These are phyloP conservation scores for Myxozyma melibiosi DNA, from an alignment of 805 yeast species.

Conservation along the genomic window DNA sequence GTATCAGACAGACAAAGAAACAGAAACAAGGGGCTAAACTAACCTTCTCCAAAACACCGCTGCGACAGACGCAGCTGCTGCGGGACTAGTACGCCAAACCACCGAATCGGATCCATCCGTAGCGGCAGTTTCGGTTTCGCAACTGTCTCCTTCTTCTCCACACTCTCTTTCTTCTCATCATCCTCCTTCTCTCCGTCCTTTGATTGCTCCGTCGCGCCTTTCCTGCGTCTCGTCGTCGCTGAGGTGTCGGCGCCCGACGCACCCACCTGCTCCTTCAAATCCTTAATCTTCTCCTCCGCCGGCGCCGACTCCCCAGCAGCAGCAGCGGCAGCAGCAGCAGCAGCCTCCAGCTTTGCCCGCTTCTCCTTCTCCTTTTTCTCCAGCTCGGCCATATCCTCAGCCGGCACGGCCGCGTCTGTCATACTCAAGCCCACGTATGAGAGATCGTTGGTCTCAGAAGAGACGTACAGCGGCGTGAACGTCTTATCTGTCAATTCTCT, in stretches of 20 bases:
- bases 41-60: constrained; percentile 41
- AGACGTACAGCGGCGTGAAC: neutral
- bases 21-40: too few relatives aligned
- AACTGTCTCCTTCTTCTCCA: neutral
- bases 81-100: constrained; percentile 56
- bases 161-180: constrained; percentile 1
- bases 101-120: constrained; percentile 46
- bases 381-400: constrained; percentile 3
- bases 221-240: constrained; percentile 1
- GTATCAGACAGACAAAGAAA: too few relatives aligned
- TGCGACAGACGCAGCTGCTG: constrained; percentile 47
- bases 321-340: too few relatives aligned
- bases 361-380: neutral
- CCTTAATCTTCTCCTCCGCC: neutral
- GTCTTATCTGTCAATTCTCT: neutral
- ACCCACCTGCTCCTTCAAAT: neutral
- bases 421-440: neutral
- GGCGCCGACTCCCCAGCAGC: too few relatives aligned
- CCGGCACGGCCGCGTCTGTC: neutral
- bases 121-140: constrained; percentile 10
- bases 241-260: constrained; percentile 1
- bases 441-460: neutral
- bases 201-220: neutral
- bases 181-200: neutral
- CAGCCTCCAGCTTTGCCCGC: neutral